These are phyloP conservation scores for Micractinium conductrix DNA, from an alignment of 139 green algal species.

Conservation along the genomic window DNA sequence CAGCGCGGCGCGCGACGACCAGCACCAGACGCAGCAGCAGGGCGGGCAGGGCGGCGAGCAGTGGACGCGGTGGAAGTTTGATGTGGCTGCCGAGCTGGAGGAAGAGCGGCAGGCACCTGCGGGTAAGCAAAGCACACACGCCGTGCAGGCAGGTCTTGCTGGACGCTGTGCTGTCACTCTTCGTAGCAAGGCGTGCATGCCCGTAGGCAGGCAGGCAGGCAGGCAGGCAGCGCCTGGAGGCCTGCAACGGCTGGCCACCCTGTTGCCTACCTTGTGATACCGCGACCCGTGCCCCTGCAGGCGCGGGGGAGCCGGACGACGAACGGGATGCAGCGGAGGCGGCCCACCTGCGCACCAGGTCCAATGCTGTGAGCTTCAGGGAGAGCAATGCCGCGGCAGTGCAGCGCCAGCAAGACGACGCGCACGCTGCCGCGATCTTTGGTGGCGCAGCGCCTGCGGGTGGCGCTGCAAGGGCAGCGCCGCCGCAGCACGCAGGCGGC, in stretches of 20 bases:
- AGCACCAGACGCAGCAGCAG: neutral
- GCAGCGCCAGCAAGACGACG: conserved; percentile 18
- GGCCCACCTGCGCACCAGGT: neutral
- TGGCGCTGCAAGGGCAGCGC: no score
- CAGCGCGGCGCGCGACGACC: neutral
- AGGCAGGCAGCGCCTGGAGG: neutral
- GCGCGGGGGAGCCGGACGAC: neutral
- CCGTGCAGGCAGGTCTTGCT: no score
- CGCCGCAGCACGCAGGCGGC: no score
- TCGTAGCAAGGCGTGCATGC: no score
- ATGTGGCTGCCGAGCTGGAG: conserved; percentile 11
- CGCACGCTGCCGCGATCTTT: conserved; percentile 25
- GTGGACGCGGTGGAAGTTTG: conserved; percentile 22
- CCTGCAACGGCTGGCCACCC: no score
- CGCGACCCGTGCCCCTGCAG: neutral
- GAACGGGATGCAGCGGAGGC: neutral
- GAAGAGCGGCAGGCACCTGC: neutral
- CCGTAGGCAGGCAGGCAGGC: neutral
- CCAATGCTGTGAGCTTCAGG: conserved; percentile 3
- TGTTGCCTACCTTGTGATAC: neutral
- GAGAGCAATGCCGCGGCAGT: conserved; percentile 20
- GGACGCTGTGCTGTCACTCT: no score
- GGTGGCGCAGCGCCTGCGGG: no score
- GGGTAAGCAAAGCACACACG: no score
- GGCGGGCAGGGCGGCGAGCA: neutral